phyloP scores from a whole-genome alignment of 2,329 filamentous ascomycete genomes.

The Xylaria sp. region DNA sequence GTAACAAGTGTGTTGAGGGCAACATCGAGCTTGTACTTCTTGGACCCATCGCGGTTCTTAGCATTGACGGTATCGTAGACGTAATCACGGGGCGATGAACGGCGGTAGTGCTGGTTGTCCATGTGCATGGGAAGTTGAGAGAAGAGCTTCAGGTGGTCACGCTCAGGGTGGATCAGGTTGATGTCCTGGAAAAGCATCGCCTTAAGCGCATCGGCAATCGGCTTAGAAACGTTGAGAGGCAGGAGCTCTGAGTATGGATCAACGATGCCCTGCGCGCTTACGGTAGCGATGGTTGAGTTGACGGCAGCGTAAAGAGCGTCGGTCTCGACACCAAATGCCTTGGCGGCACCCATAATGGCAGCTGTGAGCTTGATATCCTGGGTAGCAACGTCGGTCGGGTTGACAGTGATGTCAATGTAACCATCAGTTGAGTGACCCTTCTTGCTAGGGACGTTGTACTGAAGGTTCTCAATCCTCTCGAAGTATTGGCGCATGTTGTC shows the following conservation, averaged over 20 bases:
- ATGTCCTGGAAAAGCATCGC: slow-evolving; percentile 50
- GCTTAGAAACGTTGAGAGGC: slow-evolving; percentile 26
- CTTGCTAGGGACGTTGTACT: slow-evolving; percentile 44
- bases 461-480: slow-evolving; percentile 35
- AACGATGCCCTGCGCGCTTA: neutral
- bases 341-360: slow-evolving; percentile 28
- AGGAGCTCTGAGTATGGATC: slow-evolving; percentile 28
- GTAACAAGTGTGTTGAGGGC: slow-evolving; percentile 52
- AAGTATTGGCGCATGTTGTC: slow-evolving; percentile 38
- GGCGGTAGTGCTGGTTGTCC: slow-evolving; percentile 55
- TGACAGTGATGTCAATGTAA: slow-evolving; percentile 31
- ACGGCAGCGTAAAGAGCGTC: slow-evolving; percentile 47
- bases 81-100: slow-evolving; percentile 56
- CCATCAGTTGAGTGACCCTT: slow-evolving; percentile 39
- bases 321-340: slow-evolving; percentile 32
- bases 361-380: slow-evolving; percentile 32
- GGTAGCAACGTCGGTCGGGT: slow-evolving; percentile 23
- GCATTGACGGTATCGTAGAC: slow-evolving; percentile 43
- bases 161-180: slow-evolving; percentile 49
- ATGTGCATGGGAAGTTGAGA: slow-evolving; percentile 63
- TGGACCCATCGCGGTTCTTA: slow-evolving; percentile 50
- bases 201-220: slow-evolving; percentile 24
- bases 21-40: slow-evolving; percentile 62
- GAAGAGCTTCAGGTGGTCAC: slow-evolving; percentile 48
- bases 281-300: slow-evolving; percentile 37